A percentile compares a stretch with the other conserved stretches of the same genome.
Evolutionary conservation across 495 filamentous ascomycete genomes (phyloP).

Genomic region (Hypoxylon intermedium): DNA sequence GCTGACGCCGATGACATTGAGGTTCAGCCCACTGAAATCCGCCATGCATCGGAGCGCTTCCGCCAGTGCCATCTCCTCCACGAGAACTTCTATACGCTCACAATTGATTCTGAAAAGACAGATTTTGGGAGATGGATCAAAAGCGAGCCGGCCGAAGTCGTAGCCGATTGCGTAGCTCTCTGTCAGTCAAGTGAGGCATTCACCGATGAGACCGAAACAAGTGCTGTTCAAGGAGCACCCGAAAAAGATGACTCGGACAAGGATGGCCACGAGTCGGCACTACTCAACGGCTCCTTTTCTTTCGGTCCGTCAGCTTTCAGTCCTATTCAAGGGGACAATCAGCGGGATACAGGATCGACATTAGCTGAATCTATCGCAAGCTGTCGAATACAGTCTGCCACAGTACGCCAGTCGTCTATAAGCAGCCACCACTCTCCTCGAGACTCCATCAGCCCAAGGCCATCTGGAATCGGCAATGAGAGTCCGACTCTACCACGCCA

Average conservation of each 20-base stretch:
- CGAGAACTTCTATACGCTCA: conserved; percentile 74
- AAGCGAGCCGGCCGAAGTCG: conserved; percentile 73
- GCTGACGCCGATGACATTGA: conserved; percentile 71
- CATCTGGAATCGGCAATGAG: conserved; percentile 52
- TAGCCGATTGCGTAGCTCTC: conserved; percentile 70
- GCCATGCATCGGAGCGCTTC: conserved; percentile 70
- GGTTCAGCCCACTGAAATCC: conserved; percentile 72
- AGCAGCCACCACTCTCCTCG: conserved; percentile 49
- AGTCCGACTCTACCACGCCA: conserved; percentile 64
- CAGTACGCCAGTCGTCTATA: conserved; percentile 47
- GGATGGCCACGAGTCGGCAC: conserved; percentile 33
- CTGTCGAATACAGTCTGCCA: conserved; percentile 36
- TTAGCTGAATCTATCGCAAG: conserved; percentile 47
- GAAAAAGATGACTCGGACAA: conserved; percentile 29
- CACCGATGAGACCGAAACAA: conserved; percentile 3
- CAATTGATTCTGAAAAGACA: conserved; percentile 72
- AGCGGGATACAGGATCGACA: conserved; percentile 58
- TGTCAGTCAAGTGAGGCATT: conserved; percentile 38
- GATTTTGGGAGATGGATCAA: conserved; percentile 75
- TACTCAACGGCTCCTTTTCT: conserved; percentile 48
- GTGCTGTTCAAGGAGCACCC: conserved; percentile 6
- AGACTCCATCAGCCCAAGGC: conserved; percentile 50
- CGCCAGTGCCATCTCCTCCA: conserved; percentile 72
- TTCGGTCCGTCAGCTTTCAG: conserved; percentile 25
- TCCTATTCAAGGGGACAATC: conserved; percentile 41